These are phyloP conservation scores for Sicyos edulis DNA, from an alignment of 306 rosid species.

Conservation along the genomic window DNA sequence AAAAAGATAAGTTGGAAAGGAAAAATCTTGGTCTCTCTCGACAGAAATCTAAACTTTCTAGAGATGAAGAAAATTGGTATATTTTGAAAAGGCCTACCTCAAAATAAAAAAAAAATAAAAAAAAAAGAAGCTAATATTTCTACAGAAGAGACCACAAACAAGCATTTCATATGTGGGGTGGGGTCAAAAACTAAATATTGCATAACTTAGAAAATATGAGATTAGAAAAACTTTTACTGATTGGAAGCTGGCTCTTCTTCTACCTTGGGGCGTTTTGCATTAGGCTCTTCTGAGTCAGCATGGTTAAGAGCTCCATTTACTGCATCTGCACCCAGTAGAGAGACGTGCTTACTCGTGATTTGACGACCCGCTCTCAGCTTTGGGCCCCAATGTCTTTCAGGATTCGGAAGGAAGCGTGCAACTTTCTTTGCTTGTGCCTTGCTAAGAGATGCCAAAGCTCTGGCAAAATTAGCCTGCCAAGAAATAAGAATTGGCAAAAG, in stretches of 20 bases:
- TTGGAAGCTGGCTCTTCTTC: slow-evolving; percentile 31
- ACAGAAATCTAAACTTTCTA: background rate
- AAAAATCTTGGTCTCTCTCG: background rate
- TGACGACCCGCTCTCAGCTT: slow-evolving; percentile 89
- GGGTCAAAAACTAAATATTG: slow-evolving; percentile 11
- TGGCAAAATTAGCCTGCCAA: slow-evolving; percentile 72
- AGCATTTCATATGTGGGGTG: background rate
- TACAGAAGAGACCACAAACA: slow-evolving; percentile 1
- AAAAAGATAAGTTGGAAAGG: background rate
- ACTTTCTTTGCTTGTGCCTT: slow-evolving; percentile 91
- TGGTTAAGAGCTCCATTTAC: slow-evolving; percentile 51
- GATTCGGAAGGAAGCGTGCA: slow-evolving; percentile 89
- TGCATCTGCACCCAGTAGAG: slow-evolving; percentile 79
- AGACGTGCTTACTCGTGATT: slow-evolving; percentile 79
- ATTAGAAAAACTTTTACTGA: background rate
- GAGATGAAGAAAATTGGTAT: background rate
- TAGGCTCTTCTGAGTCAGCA: slow-evolving; percentile 42
- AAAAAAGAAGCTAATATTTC: no score
- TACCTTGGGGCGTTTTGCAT: slow-evolving; percentile 53
- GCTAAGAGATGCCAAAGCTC: slow-evolving; percentile 85
- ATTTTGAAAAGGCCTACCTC: slow-evolving; percentile 1
- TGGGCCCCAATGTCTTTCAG: slow-evolving; percentile 97
- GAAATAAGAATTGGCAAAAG: slow-evolving; percentile 3
- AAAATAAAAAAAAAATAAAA: slow-evolving; percentile 12
- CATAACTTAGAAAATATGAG: slow-evolving; percentile 4